Evolutionary conservation across 2,329 filamentous ascomycete genomes (phyloP).

Genomic region (Torrubiella hemipterigena): DNA sequence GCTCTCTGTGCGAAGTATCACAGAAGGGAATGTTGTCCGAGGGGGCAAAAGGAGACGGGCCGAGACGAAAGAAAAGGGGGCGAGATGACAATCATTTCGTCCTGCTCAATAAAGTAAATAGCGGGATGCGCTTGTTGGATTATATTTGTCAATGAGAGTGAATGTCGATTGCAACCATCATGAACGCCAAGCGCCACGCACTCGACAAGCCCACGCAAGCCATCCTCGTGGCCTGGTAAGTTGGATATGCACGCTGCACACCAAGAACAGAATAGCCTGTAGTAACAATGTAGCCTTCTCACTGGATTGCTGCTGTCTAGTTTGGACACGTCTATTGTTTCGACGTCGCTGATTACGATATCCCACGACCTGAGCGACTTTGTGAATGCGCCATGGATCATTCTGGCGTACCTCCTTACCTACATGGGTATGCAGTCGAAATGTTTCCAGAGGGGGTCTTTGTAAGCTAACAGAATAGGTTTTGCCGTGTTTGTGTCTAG

Average conservation of each 20-base stretch:
- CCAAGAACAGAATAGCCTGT: not conserved
- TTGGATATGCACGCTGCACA: not conserved
- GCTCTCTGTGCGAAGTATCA: too few species aligned
- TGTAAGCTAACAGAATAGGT: constrained; percentile 18
- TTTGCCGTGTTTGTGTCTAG: constrained; percentile 47
- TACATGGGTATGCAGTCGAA: constrained; percentile 33
- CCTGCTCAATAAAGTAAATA: too few species aligned
- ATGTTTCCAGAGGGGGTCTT: not conserved
- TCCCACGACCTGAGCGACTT: constrained; percentile 39
- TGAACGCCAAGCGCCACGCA: too few species aligned
- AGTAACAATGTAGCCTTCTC: constrained; percentile 28
- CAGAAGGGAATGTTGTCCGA: too few species aligned
- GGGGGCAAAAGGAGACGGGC: too few species aligned
- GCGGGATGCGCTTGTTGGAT: too few species aligned
- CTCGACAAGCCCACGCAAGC: constrained; percentile 2
- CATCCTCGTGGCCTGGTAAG: constrained; percentile 9
- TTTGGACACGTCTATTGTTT: constrained; percentile 45
- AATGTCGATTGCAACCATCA: too few species aligned
- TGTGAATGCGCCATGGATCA: constrained; percentile 40
- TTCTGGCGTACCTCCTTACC: constrained; percentile 42
- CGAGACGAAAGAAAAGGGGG: too few species aligned
- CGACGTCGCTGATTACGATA: constrained; percentile 45
- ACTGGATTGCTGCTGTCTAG: constrained; percentile 43
- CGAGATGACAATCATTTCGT: too few species aligned
- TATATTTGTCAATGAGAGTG: too few species aligned